These are phyloP conservation scores for Serendipita sp. DNA, from an alignment of 768 basidiomycete species.

Conservation along the genomic window DNA sequence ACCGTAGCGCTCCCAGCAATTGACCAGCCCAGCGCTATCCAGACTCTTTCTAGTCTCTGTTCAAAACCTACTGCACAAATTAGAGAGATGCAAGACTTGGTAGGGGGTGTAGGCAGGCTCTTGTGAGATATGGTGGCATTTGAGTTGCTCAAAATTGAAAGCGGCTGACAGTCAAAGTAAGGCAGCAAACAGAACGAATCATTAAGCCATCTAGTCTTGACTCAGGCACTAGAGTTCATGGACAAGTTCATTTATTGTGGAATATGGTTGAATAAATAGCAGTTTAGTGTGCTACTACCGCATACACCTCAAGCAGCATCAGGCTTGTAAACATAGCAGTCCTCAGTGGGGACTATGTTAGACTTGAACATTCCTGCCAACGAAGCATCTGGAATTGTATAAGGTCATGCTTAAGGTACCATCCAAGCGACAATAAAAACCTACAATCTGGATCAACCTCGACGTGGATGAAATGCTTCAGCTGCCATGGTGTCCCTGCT, in stretches of 20 bases:
- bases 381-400: conserved; percentile 36
- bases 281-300: not conserved
- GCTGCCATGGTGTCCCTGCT: conserved; percentile 52
- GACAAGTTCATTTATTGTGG: not conserved
- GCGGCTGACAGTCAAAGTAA: too few species aligned
- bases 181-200: too few species aligned
- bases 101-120: too few species aligned
- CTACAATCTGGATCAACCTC: conserved; percentile 58
- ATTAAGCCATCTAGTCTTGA: not conserved
- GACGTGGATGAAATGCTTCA: conserved; percentile 61
- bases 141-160: too few species aligned
- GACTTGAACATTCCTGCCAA: conserved; percentile 47
- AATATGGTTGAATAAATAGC: not conserved
- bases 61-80: too few species aligned
- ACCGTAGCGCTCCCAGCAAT: too few species aligned
- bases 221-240: not conserved
- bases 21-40: too few species aligned
- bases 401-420: not conserved
- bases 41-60: too few species aligned
- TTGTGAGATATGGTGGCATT: too few species aligned
- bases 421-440: conserved; percentile 17
- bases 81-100: too few species aligned
- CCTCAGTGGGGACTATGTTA: conserved; percentile 46
- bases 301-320: not conserved
- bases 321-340: conserved; percentile 48